Conservation (phyloP, 306 rosid genomes). For the Cucumis sativus region DNA sequence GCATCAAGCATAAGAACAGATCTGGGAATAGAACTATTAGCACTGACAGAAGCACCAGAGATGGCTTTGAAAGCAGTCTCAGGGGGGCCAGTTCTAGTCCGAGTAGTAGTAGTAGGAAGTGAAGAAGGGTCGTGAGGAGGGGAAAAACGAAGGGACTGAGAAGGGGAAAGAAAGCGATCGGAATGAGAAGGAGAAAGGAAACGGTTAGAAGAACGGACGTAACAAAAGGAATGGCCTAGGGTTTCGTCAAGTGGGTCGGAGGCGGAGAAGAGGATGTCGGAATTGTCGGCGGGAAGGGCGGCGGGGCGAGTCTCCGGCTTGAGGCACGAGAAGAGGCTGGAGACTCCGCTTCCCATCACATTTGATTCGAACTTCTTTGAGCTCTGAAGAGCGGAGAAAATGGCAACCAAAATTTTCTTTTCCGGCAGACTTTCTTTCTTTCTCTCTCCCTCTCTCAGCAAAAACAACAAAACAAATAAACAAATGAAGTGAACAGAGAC, state of each 20-base stretch:
- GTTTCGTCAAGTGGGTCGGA: constrained; percentile 74
- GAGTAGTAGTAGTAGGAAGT: background rate
- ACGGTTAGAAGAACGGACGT: constrained; percentile 80
- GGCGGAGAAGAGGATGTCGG: constrained; percentile 37
- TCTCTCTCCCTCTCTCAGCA: background rate
- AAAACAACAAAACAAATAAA: constrained; percentile 10
- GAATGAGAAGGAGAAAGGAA: constrained; percentile 65
- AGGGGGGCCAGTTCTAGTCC: constrained; percentile 37
- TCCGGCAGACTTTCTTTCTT: constrained; percentile 29
- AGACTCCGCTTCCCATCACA: constrained; percentile 89
- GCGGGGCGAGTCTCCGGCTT: constrained; percentile 34
- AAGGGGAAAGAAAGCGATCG: constrained; percentile 79
- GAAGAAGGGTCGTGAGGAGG: constrained; percentile 42
- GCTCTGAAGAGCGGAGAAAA: background rate
- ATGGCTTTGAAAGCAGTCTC: constrained; percentile 73
- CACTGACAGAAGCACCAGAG: constrained; percentile 96
- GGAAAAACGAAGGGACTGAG: constrained; percentile 74
- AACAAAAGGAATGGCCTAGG: constrained; percentile 97
- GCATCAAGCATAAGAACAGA: constrained; percentile 60
- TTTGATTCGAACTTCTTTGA: constrained; percentile 34
- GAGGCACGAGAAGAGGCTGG: constrained; percentile 59
- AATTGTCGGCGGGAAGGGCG: constrained; percentile 19
- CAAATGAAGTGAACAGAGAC: background rate
- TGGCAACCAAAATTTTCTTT: constrained; percentile 1
- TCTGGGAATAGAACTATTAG: constrained; percentile 68